Evolutionary conservation across 2,329 filamentous ascomycete genomes (phyloP).

Genomic region (Neocucurbitaria cava): DNA sequence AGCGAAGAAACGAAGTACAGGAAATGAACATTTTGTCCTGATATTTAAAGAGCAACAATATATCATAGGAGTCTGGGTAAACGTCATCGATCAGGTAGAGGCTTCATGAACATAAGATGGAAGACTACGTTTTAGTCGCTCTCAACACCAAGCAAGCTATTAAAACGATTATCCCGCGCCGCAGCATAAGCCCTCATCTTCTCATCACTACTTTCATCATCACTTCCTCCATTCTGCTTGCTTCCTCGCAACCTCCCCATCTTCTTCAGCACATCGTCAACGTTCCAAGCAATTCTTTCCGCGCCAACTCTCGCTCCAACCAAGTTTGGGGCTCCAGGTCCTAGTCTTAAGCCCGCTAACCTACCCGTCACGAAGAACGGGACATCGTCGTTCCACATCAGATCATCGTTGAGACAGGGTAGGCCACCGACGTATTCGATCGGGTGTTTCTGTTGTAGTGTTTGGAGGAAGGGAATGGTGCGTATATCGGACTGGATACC

Average conservation of each 20-base stretch:
- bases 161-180: conserved; percentile 53
- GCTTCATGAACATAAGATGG: no score
- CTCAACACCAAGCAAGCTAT: conserved; percentile 32
- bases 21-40: no score
- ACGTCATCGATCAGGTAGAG: no score
- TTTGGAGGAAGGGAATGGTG: conserved; percentile 66
- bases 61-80: no score
- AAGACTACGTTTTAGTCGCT: not conserved
- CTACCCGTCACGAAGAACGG: conserved; percentile 76
- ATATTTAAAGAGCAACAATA: no score
- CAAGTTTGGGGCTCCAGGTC: conserved; percentile 75
- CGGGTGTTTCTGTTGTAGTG: conserved; percentile 65
- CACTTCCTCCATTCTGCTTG: conserved; percentile 6
- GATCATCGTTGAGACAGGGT: conserved; percentile 76
- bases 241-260: conserved; percentile 22
- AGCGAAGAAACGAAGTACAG: no score
- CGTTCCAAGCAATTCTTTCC: conserved; percentile 74
- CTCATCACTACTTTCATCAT: conserved; percentile 23
- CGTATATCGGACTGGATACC: conserved; percentile 71
- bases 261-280: conserved; percentile 63
- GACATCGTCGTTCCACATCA: conserved; percentile 77
- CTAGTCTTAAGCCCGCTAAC: conserved; percentile 71
- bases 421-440: conserved; percentile 70
- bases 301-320: conserved; percentile 76
- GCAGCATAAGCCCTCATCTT: conserved; percentile 44